Conservation (phyloP, 2,329 filamentous ascomycete genomes). For the Cytospora mali region DNA sequence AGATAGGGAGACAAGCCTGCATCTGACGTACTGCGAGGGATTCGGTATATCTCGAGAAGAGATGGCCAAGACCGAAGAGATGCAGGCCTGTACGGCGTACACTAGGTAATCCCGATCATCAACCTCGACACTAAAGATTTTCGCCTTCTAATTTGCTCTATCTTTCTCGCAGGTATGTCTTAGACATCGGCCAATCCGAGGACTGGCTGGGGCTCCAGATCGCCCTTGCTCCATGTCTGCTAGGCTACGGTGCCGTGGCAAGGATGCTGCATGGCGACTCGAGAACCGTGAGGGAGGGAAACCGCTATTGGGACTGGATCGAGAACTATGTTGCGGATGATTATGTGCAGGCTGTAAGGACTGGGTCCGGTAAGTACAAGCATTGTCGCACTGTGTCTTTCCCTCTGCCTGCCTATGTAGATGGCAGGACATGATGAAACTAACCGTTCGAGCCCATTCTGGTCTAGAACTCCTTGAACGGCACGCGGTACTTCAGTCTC, state of each 20-base stretch:
- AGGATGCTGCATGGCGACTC: constrained; percentile 66
- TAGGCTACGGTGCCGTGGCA: constrained; percentile 86
- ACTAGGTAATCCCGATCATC: constrained; percentile 33
- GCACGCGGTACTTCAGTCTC: constrained; percentile 72
- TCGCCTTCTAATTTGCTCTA: constrained; percentile 53
- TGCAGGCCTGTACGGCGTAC: constrained; percentile 46
- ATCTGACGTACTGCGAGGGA: constrained; percentile 77
- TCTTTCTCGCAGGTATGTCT: constrained; percentile 63
- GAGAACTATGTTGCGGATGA: constrained; percentile 83
- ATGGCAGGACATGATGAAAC: not conserved
- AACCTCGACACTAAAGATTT: constrained; percentile 71
- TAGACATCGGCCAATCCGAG: constrained; percentile 84
- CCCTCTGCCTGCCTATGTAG: not conserved
- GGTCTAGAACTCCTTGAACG: constrained; percentile 71
- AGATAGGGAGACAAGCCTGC: constrained; percentile 76
- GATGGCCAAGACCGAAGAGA: constrained; percentile 72
- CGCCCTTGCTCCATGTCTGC: constrained; percentile 80
- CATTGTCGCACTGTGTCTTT: not conserved
- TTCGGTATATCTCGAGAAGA: constrained; percentile 77
- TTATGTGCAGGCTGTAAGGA: constrained; percentile 71
- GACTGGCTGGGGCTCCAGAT: constrained; percentile 88
- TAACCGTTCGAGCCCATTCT: not conserved
- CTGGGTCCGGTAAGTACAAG: constrained; percentile 63
- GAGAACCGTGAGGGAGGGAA: constrained; percentile 63
- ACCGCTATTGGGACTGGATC: constrained; percentile 89